Conservation (phyloP, 2,329 filamentous ascomycete species). For the Hypoxylon sp. region DNA sequence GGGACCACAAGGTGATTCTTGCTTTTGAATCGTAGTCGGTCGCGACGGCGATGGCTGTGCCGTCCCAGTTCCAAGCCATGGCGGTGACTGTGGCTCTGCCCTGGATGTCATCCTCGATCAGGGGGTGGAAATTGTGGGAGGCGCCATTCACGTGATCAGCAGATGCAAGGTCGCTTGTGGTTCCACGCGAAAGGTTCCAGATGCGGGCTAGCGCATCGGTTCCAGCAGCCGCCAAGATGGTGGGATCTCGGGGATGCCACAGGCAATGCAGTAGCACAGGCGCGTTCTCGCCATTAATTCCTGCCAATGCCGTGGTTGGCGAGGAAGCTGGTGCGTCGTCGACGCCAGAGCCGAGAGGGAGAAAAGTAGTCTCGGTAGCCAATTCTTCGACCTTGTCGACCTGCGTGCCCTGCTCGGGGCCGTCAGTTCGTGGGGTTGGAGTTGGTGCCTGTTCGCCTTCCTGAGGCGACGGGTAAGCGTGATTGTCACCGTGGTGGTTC, state of each 20-base stretch:
- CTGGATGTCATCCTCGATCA: constrained; percentile 69
- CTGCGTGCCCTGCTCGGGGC: constrained; percentile 75
- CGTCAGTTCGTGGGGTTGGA: constrained; percentile 69
- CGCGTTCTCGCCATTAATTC: constrained; percentile 63
- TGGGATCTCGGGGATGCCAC: constrained; percentile 76
- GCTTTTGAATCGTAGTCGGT: constrained; percentile 69
- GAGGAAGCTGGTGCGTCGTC: constrained; percentile 55
- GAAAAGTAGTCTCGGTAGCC: constrained; percentile 71
- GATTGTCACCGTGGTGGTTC: constrained; percentile 60
- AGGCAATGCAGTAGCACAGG: constrained; percentile 77
- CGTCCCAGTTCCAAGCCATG: constrained; percentile 73
- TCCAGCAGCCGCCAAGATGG: constrained; percentile 76
- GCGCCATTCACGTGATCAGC: constrained; percentile 61
- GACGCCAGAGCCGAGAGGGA: constrained; percentile 64
- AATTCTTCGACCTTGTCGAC: constrained; percentile 75
- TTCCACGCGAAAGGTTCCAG: constrained; percentile 73
- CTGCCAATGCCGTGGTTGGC: constrained; percentile 54
- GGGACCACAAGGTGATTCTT: constrained; percentile 69
- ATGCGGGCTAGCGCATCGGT: constrained; percentile 79
- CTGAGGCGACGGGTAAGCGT: constrained; percentile 76
- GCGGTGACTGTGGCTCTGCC: constrained; percentile 69
- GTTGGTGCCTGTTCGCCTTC: constrained; percentile 70
- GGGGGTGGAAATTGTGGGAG: constrained; percentile 57
- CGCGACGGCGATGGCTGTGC: constrained; percentile 69
- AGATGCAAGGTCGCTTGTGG: constrained; percentile 63